Evolutionary conservation across 495 filamentous ascomycete genomes (phyloP), one percentile per base, ranked within the genome.

Genomic region (Neurospora sp.): DNA sequence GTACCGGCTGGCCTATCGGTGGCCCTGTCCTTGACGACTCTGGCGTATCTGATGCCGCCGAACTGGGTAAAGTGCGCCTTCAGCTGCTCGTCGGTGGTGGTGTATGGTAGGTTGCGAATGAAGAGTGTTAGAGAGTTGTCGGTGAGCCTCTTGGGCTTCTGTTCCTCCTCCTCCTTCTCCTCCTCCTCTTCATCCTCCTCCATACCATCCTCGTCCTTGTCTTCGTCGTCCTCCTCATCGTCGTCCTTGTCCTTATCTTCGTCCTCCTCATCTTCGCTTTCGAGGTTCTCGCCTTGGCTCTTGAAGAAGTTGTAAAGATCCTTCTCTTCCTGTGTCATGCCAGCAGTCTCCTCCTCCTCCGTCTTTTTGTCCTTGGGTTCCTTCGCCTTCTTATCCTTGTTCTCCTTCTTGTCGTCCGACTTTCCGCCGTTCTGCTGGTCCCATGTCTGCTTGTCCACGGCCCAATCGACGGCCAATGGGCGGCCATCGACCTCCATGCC

Each of bases 101-200:
- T 91, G 80, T 96, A 99, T 1, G 96, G 94, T 31, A 99, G 85
- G 78, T 99, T 99, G 73, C 96, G 93, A 76, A 98, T 88, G 84
- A 99, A 99, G 46, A 98, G 82, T 0, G 94, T 97, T 12, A 88
- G 88, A 4, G 85, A 86, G 74, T 91, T 91, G 76, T 88, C 89
- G 8, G 86, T 84, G 12, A 72, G 75, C 68, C 66, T 79, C 73
- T 82, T 81, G 69, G 71, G 77, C 22, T 83, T 78, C 1, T 77
- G 75, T 27, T 84, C 81, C 8, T 82, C 82, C 27, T 81, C 78
- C 14, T 80, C 74, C 5, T n/a, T n/a, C n/a, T 82, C 79, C n/a
- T 82, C 81, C 0, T 82, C 81, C 4, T 86, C 81, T 11, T 87
- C 83, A 18, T 83, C 80, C n/a, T 84, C 76, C 61, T 81, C 84